phyloP scores from a whole-genome alignment of 1,284 basidiomycete genomes.

The Stereum hirsutum region DNA sequence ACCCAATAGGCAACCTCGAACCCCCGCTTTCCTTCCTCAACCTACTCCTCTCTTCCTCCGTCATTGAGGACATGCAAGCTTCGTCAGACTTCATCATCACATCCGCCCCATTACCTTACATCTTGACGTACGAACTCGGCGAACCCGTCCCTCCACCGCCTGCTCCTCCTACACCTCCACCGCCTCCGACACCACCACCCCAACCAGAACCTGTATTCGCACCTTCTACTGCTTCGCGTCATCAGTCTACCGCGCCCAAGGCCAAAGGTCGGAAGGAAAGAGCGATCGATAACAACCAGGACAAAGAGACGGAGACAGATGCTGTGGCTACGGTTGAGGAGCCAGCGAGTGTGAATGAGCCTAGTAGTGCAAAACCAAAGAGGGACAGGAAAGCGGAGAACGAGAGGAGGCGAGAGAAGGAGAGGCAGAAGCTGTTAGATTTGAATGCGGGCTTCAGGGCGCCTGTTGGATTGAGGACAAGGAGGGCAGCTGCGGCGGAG shows the following conservation, averaged over 20 bases:
- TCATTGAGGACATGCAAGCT: conserved; percentile 42
- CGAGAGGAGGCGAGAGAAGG: background rate
- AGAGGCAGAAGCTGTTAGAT: conserved; percentile 4
- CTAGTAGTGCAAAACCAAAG: conserved; percentile 9
- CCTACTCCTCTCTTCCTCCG: conserved; percentile 42
- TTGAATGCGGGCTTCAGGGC: conserved; percentile 23
- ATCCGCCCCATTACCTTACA: conserved; percentile 50
- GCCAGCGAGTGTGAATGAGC: too few species aligned
- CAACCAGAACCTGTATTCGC: too few species aligned
- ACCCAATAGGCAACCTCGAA: conserved; percentile 59
- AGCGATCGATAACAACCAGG: too few species aligned
- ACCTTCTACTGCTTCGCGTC: too few species aligned
- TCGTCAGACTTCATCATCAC: conserved; percentile 46
- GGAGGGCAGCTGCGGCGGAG: conserved; percentile 18
- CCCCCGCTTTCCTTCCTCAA: conserved; percentile 47
- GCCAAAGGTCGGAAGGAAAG: too few species aligned
- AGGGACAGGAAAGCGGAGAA: conserved; percentile 10
- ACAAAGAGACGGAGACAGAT: too few species aligned
- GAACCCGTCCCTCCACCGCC: conserved; percentile 48
- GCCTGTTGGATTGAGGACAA: conserved; percentile 25
- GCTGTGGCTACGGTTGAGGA: too few species aligned
- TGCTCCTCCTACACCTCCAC: conserved; percentile 24
- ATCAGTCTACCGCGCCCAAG: too few species aligned
- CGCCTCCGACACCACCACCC: too few species aligned
- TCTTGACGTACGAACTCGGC: conserved; percentile 63